Evolutionary conservation across 169 alveolate species (phyloP), one percentile per base, ranked within the genome.

Genomic region (Miamiensis avidus): DNA sequence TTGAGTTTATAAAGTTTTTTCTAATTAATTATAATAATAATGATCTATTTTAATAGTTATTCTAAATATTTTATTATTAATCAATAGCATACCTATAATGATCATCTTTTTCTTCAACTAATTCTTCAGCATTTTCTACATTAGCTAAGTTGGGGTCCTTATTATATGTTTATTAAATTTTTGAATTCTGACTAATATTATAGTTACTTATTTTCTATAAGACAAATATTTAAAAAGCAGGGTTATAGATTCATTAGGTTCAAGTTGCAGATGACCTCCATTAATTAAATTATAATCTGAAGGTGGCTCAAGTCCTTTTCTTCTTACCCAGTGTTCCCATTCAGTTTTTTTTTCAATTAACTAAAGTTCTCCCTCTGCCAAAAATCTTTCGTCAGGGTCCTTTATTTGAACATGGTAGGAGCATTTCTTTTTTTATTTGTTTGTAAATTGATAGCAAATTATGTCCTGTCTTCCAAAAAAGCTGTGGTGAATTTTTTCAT

Each of bases 321-420:
- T 34, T 34, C 33, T 74, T 26, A 74, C 87, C 76, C 83, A 81
- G 65, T 81, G 73, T 76, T 81, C 31, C 90, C 90, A 86, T 75
- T 86, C 90, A n/a, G 34, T 34, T 81, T 86, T 83, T 28, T 74
- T 77, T 0, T 79, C 75, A 1, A 86, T 74, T 4, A 76, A 65
- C 0, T 73, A 77, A 34, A 79, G 81, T 81, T 86, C 90, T 20
- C 49, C 64, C 25, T 75, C 73, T 1, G 74, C 84, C 65, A 86
- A 81, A 49, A 31, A 73, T 28, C 75, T 34, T 16, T 74, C 49
- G 72, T 86, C 90, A 20, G 90, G 90, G 81, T 86, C 90, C 25
- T 86, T 83, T 29, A 86, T 86, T 49, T 30, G 64, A 6, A 86
- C 76, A 0, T 75, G 31, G 29, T 65, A 79, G 26, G 32, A 29